Conservation (phyloP, 2,329 filamentous ascomycete species). For the Colletotrichum trifolii region DNA sequence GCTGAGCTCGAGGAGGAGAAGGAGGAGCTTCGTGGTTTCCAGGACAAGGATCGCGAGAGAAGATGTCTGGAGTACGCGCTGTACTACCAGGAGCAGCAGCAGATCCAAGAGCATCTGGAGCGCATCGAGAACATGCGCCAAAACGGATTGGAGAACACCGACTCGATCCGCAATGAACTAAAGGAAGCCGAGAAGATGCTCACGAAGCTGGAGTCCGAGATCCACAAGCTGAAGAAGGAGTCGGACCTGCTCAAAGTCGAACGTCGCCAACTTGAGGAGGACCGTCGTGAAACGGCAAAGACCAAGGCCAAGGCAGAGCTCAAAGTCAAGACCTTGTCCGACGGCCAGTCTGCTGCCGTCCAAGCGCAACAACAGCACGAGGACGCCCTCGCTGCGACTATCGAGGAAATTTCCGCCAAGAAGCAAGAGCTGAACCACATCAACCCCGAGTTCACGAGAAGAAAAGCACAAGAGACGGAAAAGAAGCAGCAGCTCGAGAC, state of each 20-base stretch:
- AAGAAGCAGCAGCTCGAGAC: constrained; percentile 79
- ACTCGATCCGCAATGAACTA: constrained; percentile 82
- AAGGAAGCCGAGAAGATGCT: constrained; percentile 84
- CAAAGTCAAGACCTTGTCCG: constrained; percentile 82
- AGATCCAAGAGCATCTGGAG: constrained; percentile 80
- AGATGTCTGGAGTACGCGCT: constrained; percentile 95
- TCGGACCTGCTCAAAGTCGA: constrained; percentile 88
- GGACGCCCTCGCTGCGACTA: constrained; percentile 76
- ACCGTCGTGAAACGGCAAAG: constrained; percentile 84
- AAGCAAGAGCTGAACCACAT: constrained; percentile 80
- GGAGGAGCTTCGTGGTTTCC: constrained; percentile 91
- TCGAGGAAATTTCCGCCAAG: constrained; percentile 78
- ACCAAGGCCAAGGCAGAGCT: constrained; percentile 87
- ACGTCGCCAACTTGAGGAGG: constrained; percentile 87
- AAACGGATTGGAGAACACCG: constrained; percentile 84
- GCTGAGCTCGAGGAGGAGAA: constrained; percentile 95
- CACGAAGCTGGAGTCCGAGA: constrained; percentile 79
- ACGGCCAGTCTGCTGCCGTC: constrained; percentile 83
- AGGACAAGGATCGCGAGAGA: constrained; percentile 93
- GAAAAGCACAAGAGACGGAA: constrained; percentile 77
- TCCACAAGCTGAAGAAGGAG: constrained; percentile 82
- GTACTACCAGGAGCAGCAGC: constrained; percentile 87
- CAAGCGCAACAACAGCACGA: constrained; percentile 78
- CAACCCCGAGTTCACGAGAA: constrained; percentile 80
- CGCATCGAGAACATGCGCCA: constrained; percentile 85